Evolutionary conservation across 768 basidiomycete species (phyloP).

Genomic region (Pulveroboletus sp.): DNA sequence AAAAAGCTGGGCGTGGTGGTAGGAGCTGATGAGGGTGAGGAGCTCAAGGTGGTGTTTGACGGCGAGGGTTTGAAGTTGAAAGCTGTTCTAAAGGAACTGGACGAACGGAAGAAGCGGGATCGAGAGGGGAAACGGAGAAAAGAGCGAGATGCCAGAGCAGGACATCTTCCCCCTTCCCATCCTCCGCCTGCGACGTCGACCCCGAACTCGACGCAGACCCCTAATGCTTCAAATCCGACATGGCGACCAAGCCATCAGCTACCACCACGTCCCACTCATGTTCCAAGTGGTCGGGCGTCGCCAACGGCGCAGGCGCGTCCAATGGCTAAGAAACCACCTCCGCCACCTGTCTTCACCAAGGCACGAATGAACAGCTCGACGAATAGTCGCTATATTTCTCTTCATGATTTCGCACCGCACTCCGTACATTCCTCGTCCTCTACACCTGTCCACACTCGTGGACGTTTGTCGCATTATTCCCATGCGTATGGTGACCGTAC

Average conservation of each 20-base stretch:
- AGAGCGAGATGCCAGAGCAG: slow-evolving; percentile 25
- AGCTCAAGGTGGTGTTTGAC: slow-evolving; percentile 76
- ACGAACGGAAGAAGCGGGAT: slow-evolving; percentile 44
- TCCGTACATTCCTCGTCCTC: slow-evolving; percentile 32
- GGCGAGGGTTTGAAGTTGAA: slow-evolving; percentile 61
- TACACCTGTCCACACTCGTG: slow-evolving; percentile 29
- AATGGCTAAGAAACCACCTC: slow-evolving; percentile 25
- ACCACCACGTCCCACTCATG: slow-evolving; percentile 26
- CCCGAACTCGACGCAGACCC: slow-evolving; percentile 27
- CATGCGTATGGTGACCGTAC: slow-evolving; percentile 16
- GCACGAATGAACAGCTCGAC: slow-evolving; percentile 24
- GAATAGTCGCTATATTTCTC: slow-evolving; percentile 19
- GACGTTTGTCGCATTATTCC: slow-evolving; percentile 23
- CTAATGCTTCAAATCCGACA: slow-evolving; percentile 13
- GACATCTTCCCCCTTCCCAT: slow-evolving; percentile 11
- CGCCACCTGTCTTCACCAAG: slow-evolving; percentile 20
- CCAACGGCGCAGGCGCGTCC: slow-evolving; percentile 26
- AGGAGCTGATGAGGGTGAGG: slow-evolving; percentile 44
- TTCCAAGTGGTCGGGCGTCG: slow-evolving; percentile 24
- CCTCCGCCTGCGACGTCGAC: slow-evolving; percentile 20
- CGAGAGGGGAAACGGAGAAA: slow-evolving; percentile 46
- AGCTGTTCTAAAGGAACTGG: slow-evolving; percentile 62
- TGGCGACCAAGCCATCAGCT: slow-evolving; percentile 26
- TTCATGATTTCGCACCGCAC: slow-evolving; percentile 18
- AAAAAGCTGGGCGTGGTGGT: slow-evolving; percentile 49